Evolutionary conservation across 768 basidiomycete genomes (phyloP).

Genomic region (Termitomyces sp.): DNA sequence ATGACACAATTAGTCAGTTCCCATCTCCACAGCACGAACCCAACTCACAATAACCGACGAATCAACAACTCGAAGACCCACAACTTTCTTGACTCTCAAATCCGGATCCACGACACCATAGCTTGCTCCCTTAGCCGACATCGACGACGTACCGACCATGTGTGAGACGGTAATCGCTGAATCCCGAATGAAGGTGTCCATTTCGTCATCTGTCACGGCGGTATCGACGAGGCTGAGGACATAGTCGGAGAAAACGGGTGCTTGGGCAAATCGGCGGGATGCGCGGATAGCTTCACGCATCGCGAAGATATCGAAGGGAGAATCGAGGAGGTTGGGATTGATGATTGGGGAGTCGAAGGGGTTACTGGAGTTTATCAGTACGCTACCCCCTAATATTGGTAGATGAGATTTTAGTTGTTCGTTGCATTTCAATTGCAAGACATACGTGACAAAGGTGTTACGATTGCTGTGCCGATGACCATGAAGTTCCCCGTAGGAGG

Average conservation of each 20-base stretch:
- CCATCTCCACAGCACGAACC: not conserved
- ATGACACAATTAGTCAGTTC: not conserved
- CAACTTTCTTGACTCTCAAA: constrained; percentile 30
- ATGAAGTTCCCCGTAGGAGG: constrained; percentile 23
- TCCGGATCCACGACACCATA: constrained; percentile 33
- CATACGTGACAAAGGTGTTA: constrained; percentile 25
- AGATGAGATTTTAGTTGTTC: not conserved
- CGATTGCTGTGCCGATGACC: constrained; percentile 18
- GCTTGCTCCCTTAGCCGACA: constrained; percentile 23
- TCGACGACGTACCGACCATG: constrained; percentile 26
- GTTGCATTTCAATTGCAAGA: not conserved
- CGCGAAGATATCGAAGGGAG: constrained; percentile 20
- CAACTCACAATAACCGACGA: constrained; percentile 28
- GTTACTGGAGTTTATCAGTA: constrained; percentile 31
- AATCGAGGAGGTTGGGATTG: constrained; percentile 40
- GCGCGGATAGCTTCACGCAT: constrained; percentile 24
- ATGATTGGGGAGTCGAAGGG: constrained; percentile 41
- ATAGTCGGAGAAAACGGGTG: constrained; percentile 21
- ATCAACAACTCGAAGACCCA: constrained; percentile 33
- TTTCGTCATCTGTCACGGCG: constrained; percentile 23
- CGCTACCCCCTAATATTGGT: constrained; percentile 19
- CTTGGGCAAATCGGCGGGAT: constrained; percentile 18
- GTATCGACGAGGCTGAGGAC: constrained; percentile 18
- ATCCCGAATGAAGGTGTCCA: constrained; percentile 21
- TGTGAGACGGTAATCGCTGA: constrained; percentile 26